Percentiles rank a stretch among this genome's conserved stretches.
Conservation (phyloP, 768 basidiomycete genomes). For the Cyclocybe aegerita region DNA sequence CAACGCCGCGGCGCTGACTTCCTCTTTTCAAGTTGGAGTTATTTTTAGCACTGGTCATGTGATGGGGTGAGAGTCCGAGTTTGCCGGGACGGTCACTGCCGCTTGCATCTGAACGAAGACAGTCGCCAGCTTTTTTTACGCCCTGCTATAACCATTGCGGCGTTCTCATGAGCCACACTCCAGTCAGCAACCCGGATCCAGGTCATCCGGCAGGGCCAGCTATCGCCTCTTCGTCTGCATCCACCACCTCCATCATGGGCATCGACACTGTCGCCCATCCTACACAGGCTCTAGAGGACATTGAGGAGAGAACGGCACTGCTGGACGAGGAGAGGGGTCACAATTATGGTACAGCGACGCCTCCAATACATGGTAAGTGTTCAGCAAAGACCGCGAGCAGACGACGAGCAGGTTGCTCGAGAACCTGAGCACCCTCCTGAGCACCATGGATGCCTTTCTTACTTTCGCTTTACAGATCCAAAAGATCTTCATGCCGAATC, state of each 20-base stretch:
- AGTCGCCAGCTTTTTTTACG: too few species aligned
- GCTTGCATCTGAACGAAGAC: not conserved
- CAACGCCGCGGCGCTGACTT: too few species aligned
- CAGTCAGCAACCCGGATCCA: constrained; percentile 5
- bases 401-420: too few species aligned
- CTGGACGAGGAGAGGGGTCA: constrained; percentile 28
- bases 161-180: not conserved
- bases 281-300: constrained; percentile 6
- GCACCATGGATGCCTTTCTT: not conserved
- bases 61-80: too few species aligned
- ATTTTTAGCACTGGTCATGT: too few species aligned
- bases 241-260: constrained; percentile 33
- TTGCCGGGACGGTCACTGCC: not conserved
- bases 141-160: too few species aligned
- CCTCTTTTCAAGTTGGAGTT: too few species aligned
- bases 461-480: constrained; percentile 6
- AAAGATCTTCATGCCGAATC: constrained; percentile 22
- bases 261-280: constrained; percentile 26
- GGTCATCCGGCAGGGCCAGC: constrained; percentile 1
- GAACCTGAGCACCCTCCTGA: too few species aligned
- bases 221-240: constrained; percentile 19
- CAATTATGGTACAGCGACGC: constrained; percentile 25
- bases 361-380: constrained; percentile 21
- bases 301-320: constrained; percentile 32
- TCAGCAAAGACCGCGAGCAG: too few species aligned